phyloP scores from a whole-genome alignment of 2,329 filamentous ascomycete genomes.

The Laburnicola sp. region DNA sequence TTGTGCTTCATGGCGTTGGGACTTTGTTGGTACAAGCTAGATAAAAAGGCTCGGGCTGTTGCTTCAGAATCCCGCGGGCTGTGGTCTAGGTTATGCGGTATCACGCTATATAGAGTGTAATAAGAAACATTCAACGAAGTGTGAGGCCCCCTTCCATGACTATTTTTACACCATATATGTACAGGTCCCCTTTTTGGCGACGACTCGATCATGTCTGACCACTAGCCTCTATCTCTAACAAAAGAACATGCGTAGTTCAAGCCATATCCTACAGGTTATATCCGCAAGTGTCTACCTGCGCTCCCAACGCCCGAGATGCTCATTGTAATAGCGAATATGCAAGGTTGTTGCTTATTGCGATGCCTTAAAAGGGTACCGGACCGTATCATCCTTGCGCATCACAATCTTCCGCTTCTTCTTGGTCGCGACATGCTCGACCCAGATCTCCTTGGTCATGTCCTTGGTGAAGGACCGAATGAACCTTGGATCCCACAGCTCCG shows the following conservation, averaged over 20 bases:
- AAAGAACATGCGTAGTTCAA: too few species aligned
- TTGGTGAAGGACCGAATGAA: constrained; percentile 84
- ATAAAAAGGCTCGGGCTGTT: constrained; percentile 13
- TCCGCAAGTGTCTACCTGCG: background rate
- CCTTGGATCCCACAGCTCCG: constrained; percentile 93
- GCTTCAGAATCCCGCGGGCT: background rate
- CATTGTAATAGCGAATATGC: background rate
- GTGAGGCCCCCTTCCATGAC: too few species aligned
- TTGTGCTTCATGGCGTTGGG: constrained; percentile 10
- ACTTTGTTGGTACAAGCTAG: constrained; percentile 9
- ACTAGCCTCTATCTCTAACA: too few species aligned
- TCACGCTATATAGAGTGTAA: background rate
- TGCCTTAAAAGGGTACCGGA: constrained; percentile 66
- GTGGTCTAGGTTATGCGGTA: background rate
- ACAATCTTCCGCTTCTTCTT: constrained; percentile 92
- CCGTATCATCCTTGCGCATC: constrained; percentile 78
- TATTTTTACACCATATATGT: constrained; percentile 12
- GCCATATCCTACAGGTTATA: background rate
- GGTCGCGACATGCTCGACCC: constrained; percentile 82
- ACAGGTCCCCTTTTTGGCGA: too few species aligned
- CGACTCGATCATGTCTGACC: too few species aligned
- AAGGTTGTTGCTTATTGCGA: constrained; percentile 27
- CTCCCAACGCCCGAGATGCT: background rate
- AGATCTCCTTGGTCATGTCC: constrained; percentile 73
- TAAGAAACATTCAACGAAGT: background rate